Evolutionary conservation across 2,329 filamentous ascomycete species (phyloP).

Genomic region (Colletotrichum sp.): DNA sequence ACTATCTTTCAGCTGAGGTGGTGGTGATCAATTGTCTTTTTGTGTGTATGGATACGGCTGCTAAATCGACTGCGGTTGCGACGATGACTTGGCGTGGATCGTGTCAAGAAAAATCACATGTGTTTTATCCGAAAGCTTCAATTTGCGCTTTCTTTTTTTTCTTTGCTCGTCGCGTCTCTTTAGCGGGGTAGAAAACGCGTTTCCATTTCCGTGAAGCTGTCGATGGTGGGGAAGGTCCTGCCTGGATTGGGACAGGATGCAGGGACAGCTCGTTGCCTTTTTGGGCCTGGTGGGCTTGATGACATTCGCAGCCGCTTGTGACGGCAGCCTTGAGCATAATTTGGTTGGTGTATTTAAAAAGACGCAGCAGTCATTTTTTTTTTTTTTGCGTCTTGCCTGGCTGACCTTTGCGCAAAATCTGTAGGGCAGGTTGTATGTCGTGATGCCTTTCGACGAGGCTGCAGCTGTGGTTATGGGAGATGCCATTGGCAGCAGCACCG

Average conservation of each 20-base stretch:
- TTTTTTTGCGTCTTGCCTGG: background rate
- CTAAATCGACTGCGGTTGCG: background rate
- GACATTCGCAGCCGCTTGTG: background rate
- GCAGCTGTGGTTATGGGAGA: background rate
- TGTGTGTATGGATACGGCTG: background rate
- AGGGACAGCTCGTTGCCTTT: constrained; percentile 21
- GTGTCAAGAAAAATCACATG: background rate
- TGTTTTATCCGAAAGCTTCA: background rate
- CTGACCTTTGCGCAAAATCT: background rate
- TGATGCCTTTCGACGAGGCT: background rate
- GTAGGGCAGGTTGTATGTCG: background rate
- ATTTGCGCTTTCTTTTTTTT: background rate
- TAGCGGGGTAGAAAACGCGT: background rate
- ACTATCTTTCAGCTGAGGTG: background rate
- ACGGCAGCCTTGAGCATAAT: background rate
- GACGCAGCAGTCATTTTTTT: background rate
- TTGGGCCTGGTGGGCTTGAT: constrained; percentile 9
- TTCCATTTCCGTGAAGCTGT: background rate
- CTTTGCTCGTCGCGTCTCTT: background rate
- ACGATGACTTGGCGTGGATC: background rate
- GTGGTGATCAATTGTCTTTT: background rate
- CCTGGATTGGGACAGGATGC: constrained; percentile 13
- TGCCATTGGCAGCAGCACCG: background rate
- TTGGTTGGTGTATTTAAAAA: background rate
- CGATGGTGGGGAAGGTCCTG: background rate